Evolutionary conservation across 441 rosid species (phyloP).

Genomic region (Gossypium trilobum): DNA sequence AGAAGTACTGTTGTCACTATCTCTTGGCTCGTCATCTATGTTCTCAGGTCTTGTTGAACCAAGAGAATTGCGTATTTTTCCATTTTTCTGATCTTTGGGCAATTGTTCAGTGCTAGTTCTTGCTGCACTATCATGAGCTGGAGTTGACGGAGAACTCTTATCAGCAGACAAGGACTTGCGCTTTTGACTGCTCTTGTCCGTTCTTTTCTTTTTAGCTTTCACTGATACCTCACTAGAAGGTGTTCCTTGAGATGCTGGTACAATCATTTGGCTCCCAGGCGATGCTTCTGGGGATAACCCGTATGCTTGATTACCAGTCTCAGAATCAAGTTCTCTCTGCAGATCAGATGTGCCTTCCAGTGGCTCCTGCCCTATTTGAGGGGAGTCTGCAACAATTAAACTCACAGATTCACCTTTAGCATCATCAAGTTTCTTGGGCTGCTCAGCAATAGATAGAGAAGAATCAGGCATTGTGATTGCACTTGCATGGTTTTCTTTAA

Average conservation of each 20-base stretch:
- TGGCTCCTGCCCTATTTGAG: slow-evolving; percentile 26
- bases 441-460: slow-evolving; percentile 24
- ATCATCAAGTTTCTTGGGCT: slow-evolving; percentile 30
- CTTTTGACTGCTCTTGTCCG: slow-evolving; percentile 46
- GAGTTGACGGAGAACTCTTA: slow-evolving; percentile 53
- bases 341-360: slow-evolving; percentile 33
- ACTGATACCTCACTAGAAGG: slow-evolving; percentile 73
- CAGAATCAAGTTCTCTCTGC: slow-evolving; percentile 26
- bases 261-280: slow-evolving; percentile 52
- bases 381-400: slow-evolving; percentile 26
- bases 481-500: slow-evolving; percentile 30
- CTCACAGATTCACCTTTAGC: slow-evolving; percentile 26
- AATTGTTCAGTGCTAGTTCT: slow-evolving; percentile 43
- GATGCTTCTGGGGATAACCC: slow-evolving; percentile 50
- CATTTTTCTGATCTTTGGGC: slow-evolving; percentile 51
- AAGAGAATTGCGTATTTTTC: slow-evolving; percentile 58
- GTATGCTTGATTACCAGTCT: slow-evolving; percentile 34
- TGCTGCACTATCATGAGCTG: slow-evolving; percentile 42
- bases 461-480: slow-evolving; percentile 20
- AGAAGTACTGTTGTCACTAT: slow-evolving; percentile 55
- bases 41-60: slow-evolving; percentile 38
- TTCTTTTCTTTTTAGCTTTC: slow-evolving; percentile 38
- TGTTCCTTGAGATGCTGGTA: slow-evolving; percentile 73
- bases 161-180: slow-evolving; percentile 42
- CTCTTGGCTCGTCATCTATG: slow-evolving; percentile 62